Conservation (phyloP, 371 early-diverging fungal species). For the Funneliformis caledonium region DNA sequence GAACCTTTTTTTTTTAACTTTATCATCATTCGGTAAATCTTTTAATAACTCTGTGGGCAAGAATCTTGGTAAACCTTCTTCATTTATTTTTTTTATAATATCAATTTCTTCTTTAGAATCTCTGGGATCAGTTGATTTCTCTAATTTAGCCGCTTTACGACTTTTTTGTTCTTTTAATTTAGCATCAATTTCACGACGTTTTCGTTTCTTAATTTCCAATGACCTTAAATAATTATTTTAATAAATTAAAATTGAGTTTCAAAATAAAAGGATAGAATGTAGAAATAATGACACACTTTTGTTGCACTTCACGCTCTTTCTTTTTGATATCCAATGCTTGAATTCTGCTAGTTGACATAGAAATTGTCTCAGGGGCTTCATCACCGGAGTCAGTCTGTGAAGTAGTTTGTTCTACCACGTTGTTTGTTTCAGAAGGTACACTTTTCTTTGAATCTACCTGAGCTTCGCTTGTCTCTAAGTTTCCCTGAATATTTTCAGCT, state of each 20-base stretch:
- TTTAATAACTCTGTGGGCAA: not conserved
- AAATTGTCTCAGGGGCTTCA: not conserved
- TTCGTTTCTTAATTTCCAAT: not conserved
- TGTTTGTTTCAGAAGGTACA: too few species aligned
- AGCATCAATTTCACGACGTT: not conserved
- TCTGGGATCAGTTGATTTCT: not conserved
- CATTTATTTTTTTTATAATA: not conserved
- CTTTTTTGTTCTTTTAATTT: not conserved
- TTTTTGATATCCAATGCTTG: not conserved
- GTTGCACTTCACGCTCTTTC: not conserved
- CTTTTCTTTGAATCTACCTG: too few species aligned
- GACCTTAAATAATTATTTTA: not conserved
- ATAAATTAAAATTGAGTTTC: not conserved
- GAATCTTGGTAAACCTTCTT: not conserved
- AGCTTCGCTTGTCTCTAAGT: too few species aligned
- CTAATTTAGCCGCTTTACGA: not conserved
- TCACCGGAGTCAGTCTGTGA: not conserved
- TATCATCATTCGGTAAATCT: not conserved
- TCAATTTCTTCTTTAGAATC: not conserved
- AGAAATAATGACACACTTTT: not conserved
- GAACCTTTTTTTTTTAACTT: not conserved
- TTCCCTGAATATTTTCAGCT: too few species aligned
- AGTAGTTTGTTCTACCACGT: not conserved
- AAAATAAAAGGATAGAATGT: not conserved
- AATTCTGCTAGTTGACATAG: not conserved